Base-by-base conservation (phyloP, 768 basidiomycete genomes). In the Hygrocybe coccinea region DNA sequence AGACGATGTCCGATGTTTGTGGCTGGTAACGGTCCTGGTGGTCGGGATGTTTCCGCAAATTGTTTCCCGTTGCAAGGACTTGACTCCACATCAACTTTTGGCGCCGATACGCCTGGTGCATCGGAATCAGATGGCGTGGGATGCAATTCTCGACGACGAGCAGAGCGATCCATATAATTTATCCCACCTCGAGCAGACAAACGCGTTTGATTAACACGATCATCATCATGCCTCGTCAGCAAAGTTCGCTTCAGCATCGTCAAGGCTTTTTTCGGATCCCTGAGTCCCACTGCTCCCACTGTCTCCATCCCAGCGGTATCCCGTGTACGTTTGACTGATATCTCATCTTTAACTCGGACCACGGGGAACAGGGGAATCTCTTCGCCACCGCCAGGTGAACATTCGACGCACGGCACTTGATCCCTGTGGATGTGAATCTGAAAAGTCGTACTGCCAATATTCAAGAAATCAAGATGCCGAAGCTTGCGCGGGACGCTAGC, bases 391-490 rank as follows among this genome's bases (percentile, higher is more conserved):
- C 68, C 71, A 17, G 77, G 73, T 2, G 80, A 75, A 64, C 89
- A 91, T 5, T 77, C 77, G 34, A 70, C 67, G 65, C 89, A 91
- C 2, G 86, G 83, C n/a, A 76, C 68, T 25, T 73, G 74, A 54
- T 80, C 76, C 36, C 73, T 71, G 67, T 91, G 89, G 55, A 89
- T 78, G 64, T 91, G 89, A 29, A 86, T 76, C 36, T 77, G 61
- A 65, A 91, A 88, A 3, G 79, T 80, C 6, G 89, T 90, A 59
- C 79, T 80, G 21, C 89, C 89, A 55, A 91, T 71, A 35, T 79
- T 80, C 52, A 91, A 65, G 36, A 65, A 69, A 67, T 91, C 89
- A 54, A 83, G 70, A 69, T 91, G 88, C 44, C 68, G 71, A 59
- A 91, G 65, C 38, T 71, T 70, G 55, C 79, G 77, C 4, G 89